Conservation (phyloP, 306 rosid genomes). For the Fragaria vesca region DNA sequence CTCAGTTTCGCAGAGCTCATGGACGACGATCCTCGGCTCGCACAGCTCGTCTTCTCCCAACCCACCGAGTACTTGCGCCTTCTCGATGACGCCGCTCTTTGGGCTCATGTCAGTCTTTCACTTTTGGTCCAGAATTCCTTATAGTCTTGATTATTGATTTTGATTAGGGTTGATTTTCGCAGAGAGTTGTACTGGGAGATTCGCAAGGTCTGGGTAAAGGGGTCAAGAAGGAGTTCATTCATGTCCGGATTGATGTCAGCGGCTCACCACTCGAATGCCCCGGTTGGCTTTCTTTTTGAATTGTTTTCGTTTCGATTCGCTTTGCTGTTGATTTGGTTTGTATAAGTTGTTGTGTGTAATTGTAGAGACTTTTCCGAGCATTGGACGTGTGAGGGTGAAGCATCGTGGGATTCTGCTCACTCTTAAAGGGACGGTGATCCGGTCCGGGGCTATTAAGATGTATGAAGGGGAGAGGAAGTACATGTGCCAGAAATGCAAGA, state of each 20-base stretch:
- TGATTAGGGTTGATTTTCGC: slow-evolving; percentile 25
- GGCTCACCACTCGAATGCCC: slow-evolving; percentile 86
- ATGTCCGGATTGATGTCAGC: slow-evolving; percentile 61
- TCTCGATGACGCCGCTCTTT: slow-evolving; percentile 79
- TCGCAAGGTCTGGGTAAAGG: slow-evolving; percentile 34
- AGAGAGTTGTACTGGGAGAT: slow-evolving; percentile 60
- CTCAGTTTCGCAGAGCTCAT: slow-evolving; percentile 70
- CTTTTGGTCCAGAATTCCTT: background rate
- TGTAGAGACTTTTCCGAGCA: slow-evolving; percentile 78
- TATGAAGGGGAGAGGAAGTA: slow-evolving; percentile 96
- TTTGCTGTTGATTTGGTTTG: background rate
- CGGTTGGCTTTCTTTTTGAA: slow-evolving; percentile 34
- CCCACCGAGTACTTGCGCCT: slow-evolving; percentile 53
- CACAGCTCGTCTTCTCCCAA: slow-evolving; percentile 57
- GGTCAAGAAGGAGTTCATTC: slow-evolving; percentile 56
- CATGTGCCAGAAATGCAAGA: slow-evolving; percentile 77
- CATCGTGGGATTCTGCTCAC: slow-evolving; percentile 90
- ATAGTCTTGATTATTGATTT: background rate
- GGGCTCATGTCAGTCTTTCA: slow-evolving; percentile 51
- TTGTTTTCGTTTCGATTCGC: background rate
- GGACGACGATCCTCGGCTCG: slow-evolving; percentile 61
- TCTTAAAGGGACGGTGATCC: slow-evolving; percentile 83
- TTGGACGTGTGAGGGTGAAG: slow-evolving; percentile 82
- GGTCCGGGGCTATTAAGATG: slow-evolving; percentile 88
- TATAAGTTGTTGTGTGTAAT: background rate